Percentiles rank a stretch among this genome's conserved stretches.
These are phyloP conservation scores for Candida chauliodis DNA, from an alignment of 805 yeast species.

Conservation along the genomic window DNA sequence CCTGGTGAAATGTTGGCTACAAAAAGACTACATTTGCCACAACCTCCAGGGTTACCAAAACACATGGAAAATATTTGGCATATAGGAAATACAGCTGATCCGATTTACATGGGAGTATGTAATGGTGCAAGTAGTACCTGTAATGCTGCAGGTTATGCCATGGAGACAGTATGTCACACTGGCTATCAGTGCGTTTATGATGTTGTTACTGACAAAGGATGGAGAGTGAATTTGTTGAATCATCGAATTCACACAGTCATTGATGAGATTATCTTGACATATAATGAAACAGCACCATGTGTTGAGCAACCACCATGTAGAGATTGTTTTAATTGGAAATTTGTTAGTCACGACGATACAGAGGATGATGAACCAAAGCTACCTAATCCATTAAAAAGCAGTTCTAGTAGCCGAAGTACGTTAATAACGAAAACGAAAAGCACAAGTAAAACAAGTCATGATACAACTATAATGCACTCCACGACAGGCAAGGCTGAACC, in stretches of 20 bases:
- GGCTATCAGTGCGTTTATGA: constrained; percentile 88
- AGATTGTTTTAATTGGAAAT: constrained; percentile 90
- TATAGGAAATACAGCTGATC: constrained; percentile 95
- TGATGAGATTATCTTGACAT: constrained; percentile 67
- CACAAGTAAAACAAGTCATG: constrained; percentile 8
- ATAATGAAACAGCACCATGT: constrained; percentile 78
- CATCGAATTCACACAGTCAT: constrained; percentile 91
- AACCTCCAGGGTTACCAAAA: constrained; percentile 84
- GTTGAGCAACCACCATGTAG: constrained; percentile 74
- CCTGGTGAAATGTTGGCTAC: constrained; percentile 90
- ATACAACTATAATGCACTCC: constrained; percentile 7
- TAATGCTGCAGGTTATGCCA: constrained; percentile 89
- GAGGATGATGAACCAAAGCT: constrained; percentile 35
- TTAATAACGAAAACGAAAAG: constrained; percentile 3
- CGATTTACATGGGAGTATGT: constrained; percentile 94
- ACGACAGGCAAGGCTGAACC: constrained; percentile 10
- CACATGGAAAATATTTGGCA: constrained; percentile 88
- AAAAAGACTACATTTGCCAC: constrained; percentile 79
- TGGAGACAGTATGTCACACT: constrained; percentile 94
- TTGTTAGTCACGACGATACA: constrained; percentile 47
- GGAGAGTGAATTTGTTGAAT: constrained; percentile 84
- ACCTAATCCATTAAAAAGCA: constrained; percentile 37
- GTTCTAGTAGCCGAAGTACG: no score
- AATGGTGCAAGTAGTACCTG: constrained; percentile 90
- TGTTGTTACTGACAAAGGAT: constrained; percentile 82